Percentiles rank a stretch among this genome's conserved stretches.
These are phyloP conservation scores for Hydrangea macrophylla DNA, from an alignment of 148 eudicot species.

Conservation along the genomic window DNA sequence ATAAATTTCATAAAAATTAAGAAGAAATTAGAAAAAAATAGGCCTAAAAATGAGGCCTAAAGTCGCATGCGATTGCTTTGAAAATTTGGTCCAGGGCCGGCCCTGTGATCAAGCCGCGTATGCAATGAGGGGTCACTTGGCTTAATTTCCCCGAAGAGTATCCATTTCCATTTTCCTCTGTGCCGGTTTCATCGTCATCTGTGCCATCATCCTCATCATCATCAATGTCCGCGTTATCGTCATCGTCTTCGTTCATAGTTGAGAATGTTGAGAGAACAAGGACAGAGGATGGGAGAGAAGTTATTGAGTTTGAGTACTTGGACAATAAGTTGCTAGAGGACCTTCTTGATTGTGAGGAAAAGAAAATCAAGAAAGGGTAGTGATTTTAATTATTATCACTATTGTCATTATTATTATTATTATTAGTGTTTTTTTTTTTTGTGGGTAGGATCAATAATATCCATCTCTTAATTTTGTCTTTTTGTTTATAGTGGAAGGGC, in stretches of 20 bases:
- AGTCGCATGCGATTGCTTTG: no score
- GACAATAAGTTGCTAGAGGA: slow-evolving; percentile 6
- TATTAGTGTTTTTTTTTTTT: no score
- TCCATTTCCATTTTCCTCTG: neutral
- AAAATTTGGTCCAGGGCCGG: no score
- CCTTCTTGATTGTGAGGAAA: slow-evolving; percentile 3
- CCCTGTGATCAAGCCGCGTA: slow-evolving; percentile 37
- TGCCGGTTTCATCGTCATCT: neutral
- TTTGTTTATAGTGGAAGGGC: no score
- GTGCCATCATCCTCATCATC: neutral
- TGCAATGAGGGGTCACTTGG: slow-evolving; percentile 37
- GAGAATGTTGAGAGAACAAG: neutral
- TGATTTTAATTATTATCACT: neutral
- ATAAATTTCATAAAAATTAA: no score
- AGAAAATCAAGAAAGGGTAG: neutral
- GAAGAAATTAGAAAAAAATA: no score
- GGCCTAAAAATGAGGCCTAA: no score
- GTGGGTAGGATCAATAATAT: neutral
- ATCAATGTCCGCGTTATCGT: neutral
- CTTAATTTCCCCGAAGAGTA: slow-evolving; percentile 46
- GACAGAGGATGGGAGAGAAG: neutral
- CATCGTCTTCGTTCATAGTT: neutral
- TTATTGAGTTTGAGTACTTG: slow-evolving; percentile 2
- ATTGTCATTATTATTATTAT: no score
- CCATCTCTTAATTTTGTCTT: neutral